Evolutionary conservation across 768 basidiomycete genomes (phyloP), one percentile per base, ranked within the genome.

Genomic region (Suillus cothurnatus): DNA sequence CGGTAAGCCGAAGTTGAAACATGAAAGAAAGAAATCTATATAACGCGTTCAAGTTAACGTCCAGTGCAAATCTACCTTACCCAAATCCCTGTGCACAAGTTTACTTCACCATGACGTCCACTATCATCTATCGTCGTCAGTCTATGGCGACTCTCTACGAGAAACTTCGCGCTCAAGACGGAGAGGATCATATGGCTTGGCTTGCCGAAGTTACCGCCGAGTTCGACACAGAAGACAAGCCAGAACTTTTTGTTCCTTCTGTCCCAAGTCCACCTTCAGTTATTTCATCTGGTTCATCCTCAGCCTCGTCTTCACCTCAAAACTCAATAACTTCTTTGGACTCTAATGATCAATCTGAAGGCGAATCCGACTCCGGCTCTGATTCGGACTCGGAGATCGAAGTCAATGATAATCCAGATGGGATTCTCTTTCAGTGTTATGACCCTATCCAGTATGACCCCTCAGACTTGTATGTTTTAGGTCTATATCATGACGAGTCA

Each of bases 21-120:
- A 76, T 76, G 76, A 78, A 76, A 77, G 76, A 77, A 78, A 76
- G 68, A 69, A 68, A 75, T 71, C 72, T 76, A 76, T 76, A 75
- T 77, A 78, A 71, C 66, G 21, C 32, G 53, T 55, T 3, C 45
- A 38, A 55, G 32, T 34, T 6, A 55, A 55, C 53, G 8, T 34
- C 26, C 47, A 26, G 63, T 61, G 41, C 36, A 49, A 63, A 32
- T 61, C 58, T 41, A 32, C 31, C 43, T 41, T 63, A 21, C 28
- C 28, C 23, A 2, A 60, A 57, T 28, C 36, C 56, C 15, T 58
- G 53, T 58, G 2, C 52, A 53, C 50, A 28, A 50, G 1, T 31
- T 19, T 5, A 38, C 19, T 53, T 59, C 64, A 47, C 64, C 67
- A 76, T 76, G 76, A 26, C 76, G 38, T 74, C 75, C 23, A 61